Base-by-base conservation (phyloP, 306 rosid species). In the Corylus avellana region DNA sequence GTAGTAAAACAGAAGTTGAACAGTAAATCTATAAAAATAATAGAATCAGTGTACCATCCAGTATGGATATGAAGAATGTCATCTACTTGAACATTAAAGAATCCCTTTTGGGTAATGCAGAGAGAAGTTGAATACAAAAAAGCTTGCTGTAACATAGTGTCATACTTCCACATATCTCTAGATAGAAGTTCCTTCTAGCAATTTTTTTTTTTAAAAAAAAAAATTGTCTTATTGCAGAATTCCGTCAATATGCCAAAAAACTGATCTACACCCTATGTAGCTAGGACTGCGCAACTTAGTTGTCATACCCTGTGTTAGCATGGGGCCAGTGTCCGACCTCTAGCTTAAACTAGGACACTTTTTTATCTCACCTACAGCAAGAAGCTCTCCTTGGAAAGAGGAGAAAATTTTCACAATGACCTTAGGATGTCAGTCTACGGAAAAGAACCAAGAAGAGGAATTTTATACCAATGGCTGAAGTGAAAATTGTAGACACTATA, bases 1-100 rank as follows among this genome's bases (percentile, higher is more conserved):
- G n/a, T 10, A 0, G 20, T 10, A 67, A 18, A 67, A 39, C 59
- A 75, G 74, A 84, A 32, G 68, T 71, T 82, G 53, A 61, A 53
- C 66, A 75, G 58, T 18, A 12, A 70, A 75, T 54, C 71, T 9
- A 64, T 49, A 50, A 69, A 57, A 56, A 37, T 73, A 32, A 62
- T 55, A 63, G 48, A 56, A 42, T 5, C 46, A 42, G 46, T 0
- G 20, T 71, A 56, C 37, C 44, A 49, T 72, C 73, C 22, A 37
- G 47, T 78, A 13, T 63, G n/a, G 47, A 70, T 54, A 73, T 69
- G 61, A 62, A 61, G 55, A 75, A 76, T 50, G 22, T 14, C 35
- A 51, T 71, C 59, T 72, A 59, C 27, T 22, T 39, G 44, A 72
- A 22, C 17, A 62, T 22, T 59, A 49, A 17, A 66, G 47, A n/a